Base-by-base conservation (phyloP, 202 grass and related monocot species). In the Digitaria exilis region DNA sequence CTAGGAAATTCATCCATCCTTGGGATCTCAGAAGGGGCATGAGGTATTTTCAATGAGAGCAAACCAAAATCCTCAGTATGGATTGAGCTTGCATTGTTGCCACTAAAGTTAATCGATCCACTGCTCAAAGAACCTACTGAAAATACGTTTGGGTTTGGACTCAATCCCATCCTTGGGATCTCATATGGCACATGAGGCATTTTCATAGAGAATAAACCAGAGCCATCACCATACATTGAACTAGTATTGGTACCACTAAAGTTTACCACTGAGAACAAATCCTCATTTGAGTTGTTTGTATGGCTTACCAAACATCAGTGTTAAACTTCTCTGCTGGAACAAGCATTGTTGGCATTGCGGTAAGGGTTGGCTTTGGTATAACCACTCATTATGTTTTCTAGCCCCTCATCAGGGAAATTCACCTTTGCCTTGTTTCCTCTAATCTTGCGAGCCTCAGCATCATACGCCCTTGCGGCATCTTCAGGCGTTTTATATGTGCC, bases 391-490 rank as follows among this genome's bases (percentile, higher is more conserved):
- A 68, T 67, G 2, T 26, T 22, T 29, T 15, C 1, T 68, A 63
- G 43, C 2, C 2, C 24, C 43, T 81, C 77, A 11, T 73, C 0
- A 39, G 65, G 85, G 7, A 91, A 91, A 74, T 85, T 91, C 26
- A 84, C 77, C 77, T 82, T 91, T n/a, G 89, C 89, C 41, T 91
- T 91, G 42, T 82, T 73, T 18, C 89, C 89, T 18, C 85, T 82
- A 10, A 91, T 91, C 25, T 74, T 87, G 1, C 58, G 50, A 15
- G 85, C 89, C 70, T 88, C 82, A 6, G 58, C 82, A 57, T 91
- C 85, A 49, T 88, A 91, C 1, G 89, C 85, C 32, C 77, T 85
- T 37, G 89, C 89, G 15, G 89, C 89, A 74, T 88, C 85, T 69
- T 91, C 89, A 8, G 85, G 29, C 3, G 85, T 91, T 54, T 54